phyloP scores from a whole-genome alignment of 352 stramenopile species.

The Pythium brassicae region DNA sequence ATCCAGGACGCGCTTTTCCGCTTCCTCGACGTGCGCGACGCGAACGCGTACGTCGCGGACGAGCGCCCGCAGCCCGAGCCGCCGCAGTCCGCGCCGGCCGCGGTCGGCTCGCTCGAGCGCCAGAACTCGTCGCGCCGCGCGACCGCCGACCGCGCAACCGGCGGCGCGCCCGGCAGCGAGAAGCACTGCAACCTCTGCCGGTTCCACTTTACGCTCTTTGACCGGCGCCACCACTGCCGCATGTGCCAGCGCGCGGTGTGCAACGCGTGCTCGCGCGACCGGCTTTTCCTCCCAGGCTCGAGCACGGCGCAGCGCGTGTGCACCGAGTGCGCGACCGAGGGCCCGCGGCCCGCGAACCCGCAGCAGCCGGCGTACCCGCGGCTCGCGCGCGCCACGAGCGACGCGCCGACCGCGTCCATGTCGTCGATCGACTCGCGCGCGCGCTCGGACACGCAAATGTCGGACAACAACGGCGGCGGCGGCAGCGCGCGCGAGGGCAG shows the following conservation, averaged over 20 bases:
- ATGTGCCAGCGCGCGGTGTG: conserved; percentile 88
- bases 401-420: conserved; percentile 30
- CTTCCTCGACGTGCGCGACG: conserved; percentile 75
- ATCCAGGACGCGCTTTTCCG: conserved; percentile 83
- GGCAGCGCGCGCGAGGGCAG: background rate
- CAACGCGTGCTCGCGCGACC: conserved; percentile 82
- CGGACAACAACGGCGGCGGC: conserved; percentile 21
- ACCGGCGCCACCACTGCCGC: conserved; percentile 85
- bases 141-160: conserved; percentile 60
- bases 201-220: conserved; percentile 89
- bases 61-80: conserved; percentile 67
- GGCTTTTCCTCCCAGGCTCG: conserved; percentile 76
- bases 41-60: conserved; percentile 70
- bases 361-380: conserved; percentile 31
- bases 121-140: conserved; percentile 38
- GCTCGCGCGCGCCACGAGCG: conserved; percentile 53
- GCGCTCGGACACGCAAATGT: conserved; percentile 79
- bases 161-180: conserved; percentile 44
- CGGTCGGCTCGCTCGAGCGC: conserved; percentile 39
- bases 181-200: conserved; percentile 88
- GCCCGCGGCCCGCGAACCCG: conserved; percentile 56
- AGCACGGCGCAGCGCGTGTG: conserved; percentile 88
- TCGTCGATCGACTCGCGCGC: conserved; percentile 30
- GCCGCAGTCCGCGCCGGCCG: conserved; percentile 40
- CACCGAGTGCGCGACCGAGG: conserved; percentile 82